Percentiles rank a stretch among this genome's conserved stretches.
phyloP scores from a whole-genome alignment of 2,329 filamentous ascomycete species.

The Phyllosticta citriasiana region DNA sequence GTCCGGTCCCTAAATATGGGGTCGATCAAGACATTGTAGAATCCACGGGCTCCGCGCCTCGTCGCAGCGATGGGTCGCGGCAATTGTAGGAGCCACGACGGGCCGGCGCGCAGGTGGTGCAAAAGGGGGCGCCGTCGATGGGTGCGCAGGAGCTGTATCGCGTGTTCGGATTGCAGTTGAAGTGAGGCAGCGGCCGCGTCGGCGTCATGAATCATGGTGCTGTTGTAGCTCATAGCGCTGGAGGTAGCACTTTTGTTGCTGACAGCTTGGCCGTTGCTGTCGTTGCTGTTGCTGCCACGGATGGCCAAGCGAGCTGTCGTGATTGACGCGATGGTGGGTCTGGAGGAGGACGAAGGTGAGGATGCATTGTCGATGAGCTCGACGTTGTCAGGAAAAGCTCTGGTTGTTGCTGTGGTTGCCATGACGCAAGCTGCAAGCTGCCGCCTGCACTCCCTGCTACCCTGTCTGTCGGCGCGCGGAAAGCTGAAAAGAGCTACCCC shows the following conservation, averaged over 20 bases:
- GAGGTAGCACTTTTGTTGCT: not conserved
- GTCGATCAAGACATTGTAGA: conserved; percentile 56
- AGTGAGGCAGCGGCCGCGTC: conserved; percentile 1
- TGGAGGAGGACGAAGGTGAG: not conserved
- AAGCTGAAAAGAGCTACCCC: not conserved
- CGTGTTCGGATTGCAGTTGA: conserved; percentile 34
- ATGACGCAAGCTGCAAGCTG: conserved; percentile 6
- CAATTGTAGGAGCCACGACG: conserved; percentile 56
- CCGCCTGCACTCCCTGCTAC: not conserved
- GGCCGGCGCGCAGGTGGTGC: conserved; percentile 57
- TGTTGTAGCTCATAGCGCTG: not conserved
- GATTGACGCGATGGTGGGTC: not conserved
- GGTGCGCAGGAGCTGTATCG: conserved; percentile 29
- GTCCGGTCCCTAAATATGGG: conserved; percentile 40
- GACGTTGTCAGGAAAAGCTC: not conserved
- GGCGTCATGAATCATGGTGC: not conserved
- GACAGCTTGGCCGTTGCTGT: not conserved
- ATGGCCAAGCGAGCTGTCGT: not conserved
- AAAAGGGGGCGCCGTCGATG: conserved; percentile 41
- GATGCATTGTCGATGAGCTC: not conserved
- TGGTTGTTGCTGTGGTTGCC: not conserved
- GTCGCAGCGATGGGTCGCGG: conserved; percentile 41
- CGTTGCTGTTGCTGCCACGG: not conserved
- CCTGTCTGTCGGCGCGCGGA: not conserved
- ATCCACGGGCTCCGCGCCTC: conserved; percentile 37